Base-by-base conservation (phyloP, 1,139 yeast genomes). In the Debaryomyces nepalensis region DNA sequence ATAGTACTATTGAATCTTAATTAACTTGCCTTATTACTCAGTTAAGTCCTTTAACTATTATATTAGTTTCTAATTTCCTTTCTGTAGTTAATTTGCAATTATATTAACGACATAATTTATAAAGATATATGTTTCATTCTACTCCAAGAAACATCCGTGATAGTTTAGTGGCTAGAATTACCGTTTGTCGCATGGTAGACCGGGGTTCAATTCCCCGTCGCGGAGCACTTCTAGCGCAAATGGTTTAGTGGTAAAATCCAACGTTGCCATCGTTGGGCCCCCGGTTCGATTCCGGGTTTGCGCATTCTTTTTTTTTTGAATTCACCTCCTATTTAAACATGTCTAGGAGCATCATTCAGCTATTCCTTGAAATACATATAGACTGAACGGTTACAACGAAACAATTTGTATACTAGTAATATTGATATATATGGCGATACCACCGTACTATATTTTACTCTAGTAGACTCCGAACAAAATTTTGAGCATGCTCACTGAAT, bases 131-230 rank as follows among this genome's bases (percentile, higher is more conserved):
- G n/a, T 10, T 10, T n/a, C 15, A n/a, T 14, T 12, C 11, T 12
- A 23, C 10, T 9, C n/a, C 26, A 18, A 31, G 16, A 36, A 32
- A 38, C 23, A 26, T 67, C 74, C 73, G 72, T 57, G 73, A 68
- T 68, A 68, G 74, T 68, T 68, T 68, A 68, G 73, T 68, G 74
- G 73, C 73, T 68, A 68, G 73, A 68, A 68, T 68, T 64, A 63
- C 73, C 73, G 73, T 68, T 68, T 68, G 73, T 68, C 77, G 75
- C 81, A 77, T 72, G 81, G 81, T 73, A 72, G 81, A 77, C 81
- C 82, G 80, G 82, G 82, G 82, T 77, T 77, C 82, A 73, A 77
- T 77, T 77, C 82, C 82, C 82, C 80, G 82, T 77, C 80, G 76
- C 80, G 81, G 81, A 77, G 82, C 53, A 33, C 27, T 44, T 46